Base-by-base conservation (phyloP, 345 rosid genomes). In the Pelargonium nanum region DNA sequence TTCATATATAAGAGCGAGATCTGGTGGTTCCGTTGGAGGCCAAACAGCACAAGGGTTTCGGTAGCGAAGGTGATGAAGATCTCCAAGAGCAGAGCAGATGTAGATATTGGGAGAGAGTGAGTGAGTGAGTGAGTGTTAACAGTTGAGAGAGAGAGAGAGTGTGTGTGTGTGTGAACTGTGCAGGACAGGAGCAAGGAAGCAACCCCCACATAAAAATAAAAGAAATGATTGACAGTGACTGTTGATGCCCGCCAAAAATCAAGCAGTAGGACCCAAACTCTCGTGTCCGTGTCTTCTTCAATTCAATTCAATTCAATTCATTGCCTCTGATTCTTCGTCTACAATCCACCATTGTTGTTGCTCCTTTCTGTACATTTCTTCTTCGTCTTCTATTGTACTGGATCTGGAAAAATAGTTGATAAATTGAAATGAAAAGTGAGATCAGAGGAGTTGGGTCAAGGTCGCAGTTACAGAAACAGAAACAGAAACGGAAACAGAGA, bases 231-330 rank as follows among this genome's bases (percentile, higher is more conserved):
- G 86, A 85, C 58, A 74, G 79, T 60, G 96, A 88, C 85, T 74
- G 84, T 81, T 81, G 73, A 63, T 83, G 89, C 80, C 78, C 72
- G 84, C 90, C 84, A 84, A 79, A 84, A 70, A 66, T 81, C 64
- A 76, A 85, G 81, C 86, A 73, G 83, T 85, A 80, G 90, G 92
- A 55, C 85, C 90, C 83, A n/a, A n/a, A 59, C 83, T 67, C 48
- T 40, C 48, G 15, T 40, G 48, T 17, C 16, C 48, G 9, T 40
- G 48, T 40, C 48, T 40, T 40, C 48, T 40, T 6, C 48, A 40
- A n/a, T n/a, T n/a, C n/a, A n/a, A n/a, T n/a, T 40, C 48, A 10
- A 40, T 40, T 40, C 48, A 17, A 40, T 40, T 12, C 48, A n/a
- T n/a, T n/a, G 15, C 15, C 16, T 40, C 48, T 7, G 48, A 7